A percentile compares a stretch with the other conserved stretches of the same genome.
These are phyloP conservation scores for Spiromastix sp. DNA, from an alignment of 2,329 filamentous ascomycete genomes.

Conservation along the genomic window DNA sequence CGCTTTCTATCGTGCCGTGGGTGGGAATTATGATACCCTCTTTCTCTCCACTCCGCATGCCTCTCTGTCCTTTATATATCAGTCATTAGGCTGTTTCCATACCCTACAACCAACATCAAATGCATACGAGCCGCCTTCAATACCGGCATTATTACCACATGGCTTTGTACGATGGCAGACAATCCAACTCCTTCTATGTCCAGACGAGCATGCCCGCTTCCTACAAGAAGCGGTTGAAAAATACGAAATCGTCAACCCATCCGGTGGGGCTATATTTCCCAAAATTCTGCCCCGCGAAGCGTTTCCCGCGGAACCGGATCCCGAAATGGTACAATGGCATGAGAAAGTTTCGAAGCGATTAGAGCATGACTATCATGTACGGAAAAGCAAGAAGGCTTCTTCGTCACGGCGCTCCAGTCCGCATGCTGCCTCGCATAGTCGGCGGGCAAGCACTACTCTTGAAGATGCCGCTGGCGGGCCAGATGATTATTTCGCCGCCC, in stretches of 20 bases:
- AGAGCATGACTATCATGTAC: slow-evolving; percentile 47
- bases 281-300: slow-evolving; percentile 56
- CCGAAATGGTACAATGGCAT: slow-evolving; percentile 80
- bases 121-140: slow-evolving; percentile 61
- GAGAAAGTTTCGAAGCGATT: slow-evolving; percentile 62
- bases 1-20: slow-evolving; percentile 65
- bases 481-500: slow-evolving; percentile 4
- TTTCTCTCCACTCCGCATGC: slow-evolving; percentile 65
- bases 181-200: slow-evolving; percentile 76
- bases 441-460: slow-evolving; percentile 20
- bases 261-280: slow-evolving; percentile 48
- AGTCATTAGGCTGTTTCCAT: slow-evolving; percentile 82
- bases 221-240: slow-evolving; percentile 68
- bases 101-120: slow-evolving; percentile 62
- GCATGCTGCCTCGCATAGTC: slow-evolving; percentile 18
- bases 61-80: slow-evolving; percentile 85
- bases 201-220: slow-evolving; percentile 77
- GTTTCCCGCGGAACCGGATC: slow-evolving; percentile 63
- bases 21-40: slow-evolving; percentile 65
- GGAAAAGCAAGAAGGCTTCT: slow-evolving; percentile 20
- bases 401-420: slow-evolving; percentile 22
- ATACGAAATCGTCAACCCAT: slow-evolving; percentile 66
- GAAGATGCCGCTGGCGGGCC: neutral
- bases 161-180: slow-evolving; percentile 94
- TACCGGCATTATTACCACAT: slow-evolving; percentile 71